Conservation (phyloP, 2,329 filamentous ascomycete genomes). For the Apiospora saccharicola region DNA sequence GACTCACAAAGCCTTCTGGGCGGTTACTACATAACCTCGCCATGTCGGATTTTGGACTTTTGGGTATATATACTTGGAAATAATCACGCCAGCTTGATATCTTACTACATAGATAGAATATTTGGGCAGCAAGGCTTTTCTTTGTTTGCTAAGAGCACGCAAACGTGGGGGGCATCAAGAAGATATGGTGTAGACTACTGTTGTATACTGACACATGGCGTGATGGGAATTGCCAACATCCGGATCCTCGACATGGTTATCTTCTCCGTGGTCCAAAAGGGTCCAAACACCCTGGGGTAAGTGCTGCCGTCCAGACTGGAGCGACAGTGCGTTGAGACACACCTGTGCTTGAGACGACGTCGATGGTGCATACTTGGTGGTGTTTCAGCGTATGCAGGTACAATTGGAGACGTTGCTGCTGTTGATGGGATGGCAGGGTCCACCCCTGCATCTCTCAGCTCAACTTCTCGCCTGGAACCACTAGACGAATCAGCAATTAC, state of each 20-base stretch:
- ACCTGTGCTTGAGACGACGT: slow-evolving; percentile 12
- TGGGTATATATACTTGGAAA: neutral
- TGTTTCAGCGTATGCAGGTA: slow-evolving; percentile 16
- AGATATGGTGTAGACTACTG: neutral
- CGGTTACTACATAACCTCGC: slow-evolving; percentile 27
- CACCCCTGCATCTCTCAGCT: neutral
- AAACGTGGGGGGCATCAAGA: neutral
- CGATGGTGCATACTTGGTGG: neutral
- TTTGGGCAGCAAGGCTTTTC: no score
- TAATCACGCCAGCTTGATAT: neutral
- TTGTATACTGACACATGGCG: neutral
- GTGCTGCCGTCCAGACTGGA: neutral
- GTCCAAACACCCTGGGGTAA: neutral
- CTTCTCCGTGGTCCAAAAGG: neutral
- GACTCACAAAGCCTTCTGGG: slow-evolving; percentile 28
- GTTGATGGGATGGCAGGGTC: slow-evolving; percentile 12
- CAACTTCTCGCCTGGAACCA: neutral
- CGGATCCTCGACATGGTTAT: neutral
- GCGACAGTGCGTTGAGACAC: slow-evolving; percentile 3
- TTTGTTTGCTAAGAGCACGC: neutral
- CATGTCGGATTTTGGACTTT: slow-evolving; percentile 7
- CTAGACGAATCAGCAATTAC: neutral
- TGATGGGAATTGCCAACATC: neutral
- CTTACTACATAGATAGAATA: no score
- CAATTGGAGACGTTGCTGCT: neutral